A percentile compares a stretch with the other conserved stretches of the same genome.
Conservation (phyloP, 208 protist species). For the Leishmania tarentolae region DNA sequence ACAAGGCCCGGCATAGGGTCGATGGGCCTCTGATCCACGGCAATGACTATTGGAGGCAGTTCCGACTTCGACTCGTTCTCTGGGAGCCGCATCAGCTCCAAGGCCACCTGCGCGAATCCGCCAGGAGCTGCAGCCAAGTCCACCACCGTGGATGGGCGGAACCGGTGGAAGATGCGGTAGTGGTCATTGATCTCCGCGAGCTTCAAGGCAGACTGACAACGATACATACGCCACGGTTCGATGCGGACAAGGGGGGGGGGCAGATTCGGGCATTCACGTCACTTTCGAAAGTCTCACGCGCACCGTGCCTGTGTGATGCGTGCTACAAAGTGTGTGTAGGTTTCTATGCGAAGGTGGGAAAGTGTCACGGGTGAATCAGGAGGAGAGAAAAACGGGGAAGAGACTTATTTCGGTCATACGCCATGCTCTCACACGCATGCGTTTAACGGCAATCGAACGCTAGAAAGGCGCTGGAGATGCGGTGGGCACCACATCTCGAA, state of each 20-base stretch:
- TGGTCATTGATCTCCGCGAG: constrained; percentile 60
- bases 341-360: not conserved
- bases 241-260: not conserved
- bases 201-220: constrained; percentile 70
- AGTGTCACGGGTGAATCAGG: not conserved
- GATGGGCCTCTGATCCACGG: constrained; percentile 60
- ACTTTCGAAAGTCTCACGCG: not conserved
- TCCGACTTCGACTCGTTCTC: not conserved
- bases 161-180: constrained; percentile 43
- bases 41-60: constrained; percentile 48
- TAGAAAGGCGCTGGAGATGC: not conserved
- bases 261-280: not conserved
- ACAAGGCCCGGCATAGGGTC: constrained; percentile 42
- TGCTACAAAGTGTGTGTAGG: not conserved
- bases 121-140: constrained; percentile 78
- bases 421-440: not conserved
- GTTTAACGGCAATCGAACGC: not conserved
- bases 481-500: not conserved
- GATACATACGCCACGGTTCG: constrained; percentile 21
- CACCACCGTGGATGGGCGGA: constrained; percentile 42
- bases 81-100: constrained; percentile 48
- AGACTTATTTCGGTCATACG: not conserved
- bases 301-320: not conserved
- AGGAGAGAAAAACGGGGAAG: not conserved
- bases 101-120: constrained; percentile 69